Base-by-base conservation (phyloP, 306 rosid genomes). In the Rosa multiflora region DNA sequence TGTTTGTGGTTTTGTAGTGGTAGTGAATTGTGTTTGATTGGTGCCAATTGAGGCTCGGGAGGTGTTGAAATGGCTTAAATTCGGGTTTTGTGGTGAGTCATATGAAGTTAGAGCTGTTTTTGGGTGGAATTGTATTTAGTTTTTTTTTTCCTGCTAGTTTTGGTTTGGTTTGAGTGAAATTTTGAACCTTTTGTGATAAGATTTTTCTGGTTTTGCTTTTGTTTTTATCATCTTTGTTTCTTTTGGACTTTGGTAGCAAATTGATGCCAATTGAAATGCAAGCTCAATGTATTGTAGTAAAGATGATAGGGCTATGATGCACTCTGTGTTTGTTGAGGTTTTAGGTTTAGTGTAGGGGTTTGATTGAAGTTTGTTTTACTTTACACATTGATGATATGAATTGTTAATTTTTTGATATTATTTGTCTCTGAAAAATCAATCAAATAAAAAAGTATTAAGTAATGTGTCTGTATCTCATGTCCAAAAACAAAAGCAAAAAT, bases 51-150 rank as follows among this genome's bases (percentile, higher is more conserved):
- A 35, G n/a, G 48, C 47, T 39, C 13, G 5, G 77, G 14, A 10
- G n/a, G 75, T 58, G 32, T 47, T 49, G 18, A 18, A 18, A 32
- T 44, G 8, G 67, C 40, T 23, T 74, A 53, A 81, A 75, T 78
- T 79, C 78, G 83, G 88, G 88, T 79, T 82, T 47, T 66, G 55
- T 47, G 17, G 17, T 81, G 55, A 35, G 9, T 43, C 2, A 35
- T 53, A 26, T 26, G 29, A 2, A 8, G 74, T 15, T 5, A 12
- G 35, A n/a, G 46, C 5, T 14, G 49, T 52, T 61, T 74, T 78
- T 61, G 61, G 23, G 49, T 59, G 43, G 43, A 40, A 11, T 59
- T 56, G 2, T 21, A 56, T 58, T 64, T 68, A 11, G 26, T 74
- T 59, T 61, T 44, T 78, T 78, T 26, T 73, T 69, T 43, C 20